Percentiles rank a stretch among this genome's conserved stretches.
Evolutionary conservation across 176 grass and related monocot genomes (phyloP).

Genomic region (Saccharum officinarum): DNA sequence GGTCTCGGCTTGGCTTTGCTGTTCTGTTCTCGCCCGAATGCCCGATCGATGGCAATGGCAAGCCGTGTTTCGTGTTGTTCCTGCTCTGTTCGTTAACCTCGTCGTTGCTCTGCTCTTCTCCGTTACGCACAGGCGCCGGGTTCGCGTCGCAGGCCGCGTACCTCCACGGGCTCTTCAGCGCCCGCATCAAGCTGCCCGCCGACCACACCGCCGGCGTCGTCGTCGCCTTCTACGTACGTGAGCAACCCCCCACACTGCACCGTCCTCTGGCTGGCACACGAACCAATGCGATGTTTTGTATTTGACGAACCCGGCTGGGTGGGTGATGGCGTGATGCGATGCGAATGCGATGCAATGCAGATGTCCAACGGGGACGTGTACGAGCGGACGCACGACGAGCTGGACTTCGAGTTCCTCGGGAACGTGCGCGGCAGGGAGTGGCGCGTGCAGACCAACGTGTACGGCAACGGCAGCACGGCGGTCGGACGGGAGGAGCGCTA

Average conservation of each 20-base stretch:
- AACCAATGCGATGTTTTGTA: no score
- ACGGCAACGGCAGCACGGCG: slow-evolving; percentile 81
- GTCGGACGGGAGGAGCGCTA: slow-evolving; percentile 77
- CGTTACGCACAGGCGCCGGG: slow-evolving; percentile 53
- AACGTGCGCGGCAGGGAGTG: slow-evolving; percentile 67
- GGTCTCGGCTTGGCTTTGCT: not conserved
- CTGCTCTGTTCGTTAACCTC: not conserved
- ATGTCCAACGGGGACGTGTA: slow-evolving; percentile 92
- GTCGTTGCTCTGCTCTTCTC: not conserved
- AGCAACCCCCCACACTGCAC: not conserved
- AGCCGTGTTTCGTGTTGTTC: not conserved
- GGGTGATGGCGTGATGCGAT: no score
- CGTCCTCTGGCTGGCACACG: no score
- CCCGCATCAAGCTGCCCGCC: slow-evolving; percentile 78
- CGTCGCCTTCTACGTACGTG: slow-evolving; percentile 82
- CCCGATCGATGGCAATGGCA: not conserved
- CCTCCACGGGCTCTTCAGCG: slow-evolving; percentile 77
- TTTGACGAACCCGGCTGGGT: no score
- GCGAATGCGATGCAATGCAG: slow-evolving; percentile 40
- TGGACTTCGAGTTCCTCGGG: slow-evolving; percentile 98
- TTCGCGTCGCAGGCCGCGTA: slow-evolving; percentile 71
- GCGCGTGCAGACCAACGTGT: slow-evolving; percentile 92
- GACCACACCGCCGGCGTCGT: slow-evolving; percentile 83
- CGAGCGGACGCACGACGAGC: slow-evolving; percentile 86
- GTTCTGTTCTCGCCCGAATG: not conserved